Conservation (phyloP, 805 yeast species). For the Saccharomycopsis sp. region DNA sequence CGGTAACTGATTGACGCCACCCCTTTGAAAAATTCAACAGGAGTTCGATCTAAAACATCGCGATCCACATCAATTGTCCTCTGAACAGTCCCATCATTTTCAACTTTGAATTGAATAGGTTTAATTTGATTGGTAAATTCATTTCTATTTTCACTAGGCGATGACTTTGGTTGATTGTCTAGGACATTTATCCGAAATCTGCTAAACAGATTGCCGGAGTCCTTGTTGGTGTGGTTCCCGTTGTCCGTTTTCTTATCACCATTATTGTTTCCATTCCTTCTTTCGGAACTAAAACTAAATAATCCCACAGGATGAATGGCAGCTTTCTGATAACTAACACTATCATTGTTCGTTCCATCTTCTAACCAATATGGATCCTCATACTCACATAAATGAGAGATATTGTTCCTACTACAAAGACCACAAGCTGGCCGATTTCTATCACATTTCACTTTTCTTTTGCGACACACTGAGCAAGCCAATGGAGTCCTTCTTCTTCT, state of each 20-base stretch:
- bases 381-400: constrained; percentile 10
- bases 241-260: not conserved
- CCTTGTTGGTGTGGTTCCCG: not conserved
- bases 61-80: not conserved
- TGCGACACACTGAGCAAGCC: constrained; percentile 30
- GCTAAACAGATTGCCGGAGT: not conserved
- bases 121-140: not conserved
- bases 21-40: constrained; percentile 14
- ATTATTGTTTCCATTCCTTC: not conserved
- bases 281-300: not conserved
- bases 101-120: constrained; percentile 7
- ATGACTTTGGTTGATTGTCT: not conserved
- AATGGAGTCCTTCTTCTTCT: constrained; percentile 24
- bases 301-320: constrained; percentile 12
- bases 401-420: constrained; percentile 2
- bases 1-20: constrained; percentile 12
- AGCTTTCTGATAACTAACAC: constrained; percentile 2
- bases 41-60: not conserved
- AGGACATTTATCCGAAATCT: not conserved
- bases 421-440: constrained; percentile 31
- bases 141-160: not conserved
- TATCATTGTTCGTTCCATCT: not conserved
- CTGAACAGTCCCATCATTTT: not conserved
- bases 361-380: constrained; percentile 28
- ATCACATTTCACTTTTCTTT: constrained; percentile 31